phyloP scores from a whole-genome alignment of 106 monocot genomes.

The Vanilla planifolia region DNA sequence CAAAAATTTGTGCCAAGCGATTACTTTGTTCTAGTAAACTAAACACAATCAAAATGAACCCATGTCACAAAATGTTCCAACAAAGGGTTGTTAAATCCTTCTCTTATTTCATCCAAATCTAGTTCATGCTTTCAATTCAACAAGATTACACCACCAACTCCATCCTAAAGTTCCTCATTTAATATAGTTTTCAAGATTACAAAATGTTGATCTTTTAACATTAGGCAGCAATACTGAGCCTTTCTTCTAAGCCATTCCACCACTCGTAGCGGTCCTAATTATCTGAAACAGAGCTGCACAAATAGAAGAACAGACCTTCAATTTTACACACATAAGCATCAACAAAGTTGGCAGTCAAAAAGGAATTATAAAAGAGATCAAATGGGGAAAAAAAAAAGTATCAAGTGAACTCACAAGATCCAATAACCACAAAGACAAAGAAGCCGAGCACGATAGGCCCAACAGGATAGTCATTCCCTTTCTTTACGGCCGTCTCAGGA shows the following conservation, averaged over 20 bases:
- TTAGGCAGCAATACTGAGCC: background rate
- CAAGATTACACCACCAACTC: background rate
- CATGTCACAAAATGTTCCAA: too few relatives aligned
- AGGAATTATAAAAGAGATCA: too few relatives aligned
- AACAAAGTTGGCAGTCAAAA: too few relatives aligned
- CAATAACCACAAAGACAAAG: conserved; percentile 66
- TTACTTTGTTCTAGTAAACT: too few relatives aligned
- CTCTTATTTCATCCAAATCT: background rate
- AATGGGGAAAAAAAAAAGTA: too few relatives aligned
- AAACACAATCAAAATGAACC: too few relatives aligned
- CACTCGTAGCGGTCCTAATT: conserved; percentile 47
- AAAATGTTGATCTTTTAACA: background rate
- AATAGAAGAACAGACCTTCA: too few relatives aligned
- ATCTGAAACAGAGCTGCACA: conserved; percentile 67
- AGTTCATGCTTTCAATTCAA: conserved; percentile 1
- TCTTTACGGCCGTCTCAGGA: conserved; percentile 52
- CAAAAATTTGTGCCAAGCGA: too few relatives aligned
- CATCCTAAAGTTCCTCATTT: background rate
- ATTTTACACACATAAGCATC: too few relatives aligned
- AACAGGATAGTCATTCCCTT: conserved; percentile 60
- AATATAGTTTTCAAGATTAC: background rate
- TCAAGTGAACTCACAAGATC: conserved; percentile 11
- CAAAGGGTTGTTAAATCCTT: too few relatives aligned
- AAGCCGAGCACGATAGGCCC: conserved; percentile 64
- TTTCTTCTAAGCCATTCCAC: conserved; percentile 34